These are phyloP conservation scores for Lachnellula subtilissima DNA, from an alignment of 2,329 filamentous ascomycete species.

Conservation along the genomic window DNA sequence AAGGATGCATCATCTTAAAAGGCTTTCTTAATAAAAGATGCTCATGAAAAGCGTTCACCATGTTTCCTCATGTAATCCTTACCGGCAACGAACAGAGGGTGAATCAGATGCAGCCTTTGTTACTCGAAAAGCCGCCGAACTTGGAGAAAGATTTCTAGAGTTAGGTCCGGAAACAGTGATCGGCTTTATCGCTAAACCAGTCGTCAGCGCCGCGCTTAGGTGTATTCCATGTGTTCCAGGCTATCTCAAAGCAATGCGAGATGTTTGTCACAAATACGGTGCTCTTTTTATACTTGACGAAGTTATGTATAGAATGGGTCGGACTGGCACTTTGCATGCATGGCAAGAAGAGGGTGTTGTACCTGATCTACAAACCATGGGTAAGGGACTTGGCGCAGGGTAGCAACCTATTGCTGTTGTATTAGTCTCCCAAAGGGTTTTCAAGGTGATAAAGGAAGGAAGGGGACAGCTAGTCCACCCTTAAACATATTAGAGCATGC, in stretches of 20 bases:
- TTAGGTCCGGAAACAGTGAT: conserved; percentile 59
- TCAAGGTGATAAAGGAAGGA: conserved; percentile 36
- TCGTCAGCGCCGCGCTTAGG: conserved; percentile 65
- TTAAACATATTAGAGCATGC: conserved; percentile 56
- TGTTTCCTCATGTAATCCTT: conserved; percentile 60
- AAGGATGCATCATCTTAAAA: too few relatives aligned
- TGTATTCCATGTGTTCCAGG: conserved; percentile 34
- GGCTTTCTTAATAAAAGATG: too few relatives aligned
- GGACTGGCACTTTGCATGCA: neutral
- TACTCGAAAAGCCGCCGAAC: conserved; percentile 51
- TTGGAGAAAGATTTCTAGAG: conserved; percentile 56
- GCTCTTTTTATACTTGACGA: neutral
- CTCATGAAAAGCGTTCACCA: conserved; percentile 37
- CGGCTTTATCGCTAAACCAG: conserved; percentile 62
- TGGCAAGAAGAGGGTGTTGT: neutral
- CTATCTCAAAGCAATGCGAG: too few relatives aligned
- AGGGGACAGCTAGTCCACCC: conserved; percentile 27
- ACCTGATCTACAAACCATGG: neutral
- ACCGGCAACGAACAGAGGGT: conserved; percentile 46
- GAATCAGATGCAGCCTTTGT: conserved; percentile 55
- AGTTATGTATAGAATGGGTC: neutral
- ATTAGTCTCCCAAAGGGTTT: conserved; percentile 37
- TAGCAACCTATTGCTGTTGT: neutral
- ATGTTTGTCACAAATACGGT: too few relatives aligned
- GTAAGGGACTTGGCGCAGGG: neutral